Base-by-base conservation (phyloP, 2,329 filamentous ascomycete genomes). In the Dothideomycetidae sp. region DNA sequence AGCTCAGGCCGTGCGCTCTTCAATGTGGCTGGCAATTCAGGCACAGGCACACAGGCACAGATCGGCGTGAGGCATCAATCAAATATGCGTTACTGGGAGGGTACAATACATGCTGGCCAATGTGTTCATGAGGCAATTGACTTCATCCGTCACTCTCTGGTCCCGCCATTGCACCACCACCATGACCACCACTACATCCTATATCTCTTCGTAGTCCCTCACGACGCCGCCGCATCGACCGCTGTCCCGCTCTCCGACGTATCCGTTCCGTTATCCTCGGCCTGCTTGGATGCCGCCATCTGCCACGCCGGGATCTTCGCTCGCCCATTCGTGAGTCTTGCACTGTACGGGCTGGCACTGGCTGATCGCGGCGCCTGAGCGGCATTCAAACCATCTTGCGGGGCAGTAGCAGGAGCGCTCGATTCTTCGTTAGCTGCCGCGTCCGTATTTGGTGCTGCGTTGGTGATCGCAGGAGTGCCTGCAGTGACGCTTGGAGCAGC, bases 251-350 rank as follows among this genome's bases (percentile, higher is more conserved):
- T 38, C 29, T 32, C 36, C 12, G 29, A 32, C 13, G 46, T 46
- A 19, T 62, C 60, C 46, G 62, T 61, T 49, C 62, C 63, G 4
- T 57, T 54, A 37, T 67, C 61, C 15, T 55, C 61, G 38, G 55
- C 61, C 55, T 63, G 62, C 45, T 62, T 61, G 21, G 63, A 62
- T 1, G 66, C 66, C 4, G 60, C 58, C 55, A 70, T 56, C 49
- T 71, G 67, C 67, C 67, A 71, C 4, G 60, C 61, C 4, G 67
- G 67, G 33, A 71, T 71, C 1, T 62, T 58, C 13, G 43, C 43
- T 3, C 43, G 34, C 7, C 43, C 40, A 34, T 41, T 43, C 32
- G 33, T 31, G 2, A 36, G 28, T 10, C 43, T 39, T n/a, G 36
- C 36, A 9, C 40, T 39, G 13, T 44, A 44, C 5, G 43, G 43